These are phyloP conservation scores for Cryoendolithus antarcticus DNA, from an alignment of 2,329 filamentous ascomycete species.

Conservation along the genomic window DNA sequence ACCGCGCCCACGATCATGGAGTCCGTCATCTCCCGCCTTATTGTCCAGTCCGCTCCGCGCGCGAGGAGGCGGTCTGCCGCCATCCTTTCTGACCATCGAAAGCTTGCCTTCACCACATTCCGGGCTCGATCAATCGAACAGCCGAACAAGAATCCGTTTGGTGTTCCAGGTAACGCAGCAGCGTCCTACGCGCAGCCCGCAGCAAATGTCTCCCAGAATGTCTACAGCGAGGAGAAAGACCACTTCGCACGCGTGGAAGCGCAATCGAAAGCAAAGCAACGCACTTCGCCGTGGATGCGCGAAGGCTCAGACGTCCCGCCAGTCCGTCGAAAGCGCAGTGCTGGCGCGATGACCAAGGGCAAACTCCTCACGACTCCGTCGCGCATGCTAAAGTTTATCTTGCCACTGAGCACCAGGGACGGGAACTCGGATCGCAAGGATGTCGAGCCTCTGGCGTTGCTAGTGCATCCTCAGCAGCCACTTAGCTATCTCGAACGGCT, in stretches of 20 bases:
- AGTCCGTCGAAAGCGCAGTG: constrained; percentile 37
- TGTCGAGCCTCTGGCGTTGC: constrained; percentile 72
- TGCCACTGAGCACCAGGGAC: constrained; percentile 57
- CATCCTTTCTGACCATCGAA: neutral
- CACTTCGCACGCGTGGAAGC: constrained; percentile 31
- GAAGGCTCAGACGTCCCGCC: constrained; percentile 49
- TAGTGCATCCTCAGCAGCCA: constrained; percentile 82
- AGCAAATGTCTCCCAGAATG: constrained; percentile 5
- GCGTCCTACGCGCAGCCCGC: constrained; percentile 23
- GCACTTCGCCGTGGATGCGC: constrained; percentile 53
- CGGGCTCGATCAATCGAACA: constrained; percentile 1
- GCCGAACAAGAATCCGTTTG: neutral
- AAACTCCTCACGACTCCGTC: constrained; percentile 73
- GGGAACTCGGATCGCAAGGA: constrained; percentile 50
- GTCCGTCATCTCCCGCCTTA: constrained; percentile 15
- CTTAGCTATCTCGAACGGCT: constrained; percentile 80
- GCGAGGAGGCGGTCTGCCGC: constrained; percentile 2
- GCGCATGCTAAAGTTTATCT: constrained; percentile 65
- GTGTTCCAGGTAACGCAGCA: constrained; percentile 6
- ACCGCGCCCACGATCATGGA: constrained; percentile 11
- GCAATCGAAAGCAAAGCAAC: constrained; percentile 39
- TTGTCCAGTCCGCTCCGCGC: constrained; percentile 14
- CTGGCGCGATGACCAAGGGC: constrained; percentile 55
- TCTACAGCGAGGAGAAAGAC: constrained; percentile 31
- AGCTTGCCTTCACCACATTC: neutral